Percentiles rank a stretch among this genome's conserved stretches.
These are phyloP conservation scores for Suillus placidus DNA, from an alignment of 768 basidiomycete genomes.

Conservation along the genomic window DNA sequence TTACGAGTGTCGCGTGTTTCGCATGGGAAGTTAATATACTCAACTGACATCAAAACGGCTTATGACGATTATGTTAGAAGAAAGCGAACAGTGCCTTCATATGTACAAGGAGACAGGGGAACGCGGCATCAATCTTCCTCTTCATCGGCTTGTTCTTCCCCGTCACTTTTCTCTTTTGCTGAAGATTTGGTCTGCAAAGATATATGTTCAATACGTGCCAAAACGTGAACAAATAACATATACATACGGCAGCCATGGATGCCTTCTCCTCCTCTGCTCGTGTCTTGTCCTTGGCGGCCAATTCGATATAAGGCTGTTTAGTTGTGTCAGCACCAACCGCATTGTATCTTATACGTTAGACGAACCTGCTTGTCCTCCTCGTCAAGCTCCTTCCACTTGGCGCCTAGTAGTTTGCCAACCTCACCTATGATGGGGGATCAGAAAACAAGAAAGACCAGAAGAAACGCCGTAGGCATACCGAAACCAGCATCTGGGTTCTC, in stretches of 20 bases:
- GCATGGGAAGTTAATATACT: conserved; percentile 25
- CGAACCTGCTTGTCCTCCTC: conserved; percentile 89
- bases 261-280: conserved; percentile 84
- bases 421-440: conserved; percentile 56
- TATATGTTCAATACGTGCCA: not conserved
- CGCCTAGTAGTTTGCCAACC: conserved; percentile 92
- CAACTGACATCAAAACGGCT: conserved; percentile 13
- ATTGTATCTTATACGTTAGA: conserved; percentile 5
- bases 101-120: conserved; percentile 15
- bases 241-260: conserved; percentile 42
- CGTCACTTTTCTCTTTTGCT: conserved; percentile 41
- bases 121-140: conserved; percentile 42
- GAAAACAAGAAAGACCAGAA: conserved; percentile 3
- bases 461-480: conserved; percentile 49
- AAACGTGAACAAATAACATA: not conserved
- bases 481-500: conserved; percentile 96
- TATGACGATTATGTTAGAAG: conserved; percentile 24
- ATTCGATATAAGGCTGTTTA: conserved; percentile 80
- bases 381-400: conserved; percentile 95
- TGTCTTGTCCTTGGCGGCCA: conserved; percentile 84
- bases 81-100: conserved; percentile 19
- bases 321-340: conserved; percentile 14
- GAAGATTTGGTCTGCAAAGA: conserved; percentile 31
- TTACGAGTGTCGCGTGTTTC: conserved; percentile 32
- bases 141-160: conserved; percentile 39